These are phyloP conservation scores for Goffeauzyma gilvescens DNA, from an alignment of 768 basidiomycete genomes.

Conservation along the genomic window DNA sequence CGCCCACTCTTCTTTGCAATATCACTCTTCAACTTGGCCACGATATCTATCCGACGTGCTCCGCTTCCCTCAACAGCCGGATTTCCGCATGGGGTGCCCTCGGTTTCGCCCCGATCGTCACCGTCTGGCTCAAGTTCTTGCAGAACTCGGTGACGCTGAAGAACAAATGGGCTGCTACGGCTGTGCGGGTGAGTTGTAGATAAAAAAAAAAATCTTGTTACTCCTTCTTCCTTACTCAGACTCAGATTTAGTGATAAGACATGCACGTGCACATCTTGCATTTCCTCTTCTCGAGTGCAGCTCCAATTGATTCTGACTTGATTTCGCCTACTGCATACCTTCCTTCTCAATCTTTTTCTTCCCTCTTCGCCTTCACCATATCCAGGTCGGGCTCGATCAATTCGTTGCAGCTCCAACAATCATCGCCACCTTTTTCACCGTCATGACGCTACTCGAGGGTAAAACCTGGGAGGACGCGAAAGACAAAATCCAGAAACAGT, in stretches of 20 bases:
- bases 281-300: no score
- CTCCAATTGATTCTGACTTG: background rate
- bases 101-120: slow-evolving; percentile 63
- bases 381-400: slow-evolving; percentile 57
- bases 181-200: slow-evolving; percentile 7
- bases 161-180: slow-evolving; percentile 2
- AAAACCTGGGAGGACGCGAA: slow-evolving; percentile 41
- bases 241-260: no score
- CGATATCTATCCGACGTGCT: no score
- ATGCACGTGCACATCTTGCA: no score
- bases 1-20: no score
- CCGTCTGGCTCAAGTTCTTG: slow-evolving; percentile 48
- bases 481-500: slow-evolving; percentile 34
- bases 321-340: background rate
- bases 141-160: slow-evolving; percentile 4
- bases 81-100: no score
- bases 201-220: no score
- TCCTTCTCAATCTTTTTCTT: no score
- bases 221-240: no score
- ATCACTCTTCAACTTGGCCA: no score
- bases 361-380: background rate
- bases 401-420: slow-evolving; percentile 51
- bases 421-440: slow-evolving; percentile 46
- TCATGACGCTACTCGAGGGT: slow-evolving; percentile 65
- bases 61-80: no score